Percentiles rank a stretch among this genome's conserved stretches.
phyloP scores from a whole-genome alignment of 768 basidiomycete species.

The Lactarius pseudohatsudake region DNA sequence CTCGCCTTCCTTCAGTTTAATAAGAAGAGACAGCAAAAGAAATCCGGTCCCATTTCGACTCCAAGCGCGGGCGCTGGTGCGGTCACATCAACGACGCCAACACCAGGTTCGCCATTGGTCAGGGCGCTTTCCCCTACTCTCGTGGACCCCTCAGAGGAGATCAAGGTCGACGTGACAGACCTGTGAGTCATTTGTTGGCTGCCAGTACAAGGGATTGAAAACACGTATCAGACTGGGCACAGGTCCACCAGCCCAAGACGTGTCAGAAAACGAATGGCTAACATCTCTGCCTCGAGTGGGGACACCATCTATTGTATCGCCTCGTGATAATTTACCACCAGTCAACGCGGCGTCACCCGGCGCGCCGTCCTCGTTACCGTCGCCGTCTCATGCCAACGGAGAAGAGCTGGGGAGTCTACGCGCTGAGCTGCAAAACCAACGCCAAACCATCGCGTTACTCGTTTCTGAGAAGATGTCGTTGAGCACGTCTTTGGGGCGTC shows the following conservation, averaged over 20 bases:
- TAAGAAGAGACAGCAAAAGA: constrained; percentile 78
- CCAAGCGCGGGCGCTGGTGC: constrained; percentile 29
- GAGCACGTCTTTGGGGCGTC: constrained; percentile 49
- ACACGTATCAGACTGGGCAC: constrained; percentile 43
- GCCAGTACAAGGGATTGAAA: constrained; percentile 6
- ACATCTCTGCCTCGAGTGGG: constrained; percentile 52
- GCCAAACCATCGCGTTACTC: constrained; percentile 72
- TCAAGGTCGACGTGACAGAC: constrained; percentile 55
- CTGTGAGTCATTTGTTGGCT: constrained; percentile 48
- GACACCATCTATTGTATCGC: constrained; percentile 33
- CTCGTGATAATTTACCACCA: constrained; percentile 27
- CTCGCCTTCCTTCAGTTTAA: constrained; percentile 56
- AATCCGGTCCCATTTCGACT: constrained; percentile 44
- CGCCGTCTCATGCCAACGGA: constrained; percentile 22
- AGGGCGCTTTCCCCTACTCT: constrained; percentile 34
- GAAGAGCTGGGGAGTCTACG: constrained; percentile 33
- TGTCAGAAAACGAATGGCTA: constrained; percentile 53
- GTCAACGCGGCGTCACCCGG: constrained; percentile 36
- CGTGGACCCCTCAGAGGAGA: constrained; percentile 35
- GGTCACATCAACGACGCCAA: constrained; percentile 40
- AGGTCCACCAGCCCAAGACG: constrained; percentile 35
- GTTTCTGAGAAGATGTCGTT: constrained; percentile 49
- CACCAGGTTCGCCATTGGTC: constrained; percentile 44
- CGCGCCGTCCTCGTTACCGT: constrained; percentile 15
- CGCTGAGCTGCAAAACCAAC: constrained; percentile 52